These are phyloP conservation scores for Phialophora expanda DNA, from an alignment of 2,329 filamentous ascomycete genomes.

Conservation along the genomic window DNA sequence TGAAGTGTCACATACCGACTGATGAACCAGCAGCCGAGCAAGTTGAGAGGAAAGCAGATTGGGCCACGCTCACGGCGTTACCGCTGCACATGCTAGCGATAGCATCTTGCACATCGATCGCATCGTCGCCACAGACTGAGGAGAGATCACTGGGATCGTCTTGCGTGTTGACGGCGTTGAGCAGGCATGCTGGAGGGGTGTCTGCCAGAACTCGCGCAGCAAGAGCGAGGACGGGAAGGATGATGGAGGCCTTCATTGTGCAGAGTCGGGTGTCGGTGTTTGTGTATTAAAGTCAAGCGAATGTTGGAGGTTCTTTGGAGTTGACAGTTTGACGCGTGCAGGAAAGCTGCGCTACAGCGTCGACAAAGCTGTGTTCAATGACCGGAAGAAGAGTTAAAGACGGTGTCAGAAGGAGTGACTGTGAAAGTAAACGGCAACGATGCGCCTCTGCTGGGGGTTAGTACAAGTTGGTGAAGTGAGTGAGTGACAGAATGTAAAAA, in stretches of 20 bases:
- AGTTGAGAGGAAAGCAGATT: conserved; percentile 48
- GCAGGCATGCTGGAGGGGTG: conserved; percentile 57
- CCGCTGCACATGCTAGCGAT: conserved; percentile 47
- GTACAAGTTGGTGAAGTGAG: conserved; percentile 18
- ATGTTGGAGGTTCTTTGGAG: background rate
- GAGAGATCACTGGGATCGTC: conserved; percentile 48
- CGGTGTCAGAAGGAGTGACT: conserved; percentile 23
- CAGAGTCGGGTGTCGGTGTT: background rate
- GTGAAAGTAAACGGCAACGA: conserved; percentile 14
- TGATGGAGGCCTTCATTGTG: conserved; percentile 39
- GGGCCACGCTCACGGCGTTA: conserved; percentile 42
- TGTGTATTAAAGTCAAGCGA: conserved; percentile 1
- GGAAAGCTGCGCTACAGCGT: conserved; percentile 3
- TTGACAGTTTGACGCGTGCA: conserved; percentile 18
- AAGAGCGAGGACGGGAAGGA: conserved; percentile 54
- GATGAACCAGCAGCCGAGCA: conserved; percentile 49
- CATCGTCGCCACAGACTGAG: conserved; percentile 47
- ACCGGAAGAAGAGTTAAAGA: conserved; percentile 18
- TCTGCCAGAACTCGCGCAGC: conserved; percentile 50
- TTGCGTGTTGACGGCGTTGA: conserved; percentile 54
- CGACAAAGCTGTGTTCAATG: conserved; percentile 15
- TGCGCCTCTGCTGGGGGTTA: conserved; percentile 13
- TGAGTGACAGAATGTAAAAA: conserved; percentile 15
- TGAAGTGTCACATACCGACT: conserved; percentile 46
- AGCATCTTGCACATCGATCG: conserved; percentile 45